Percentiles rank a stretch among this genome's conserved stretches.
Evolutionary conservation across 345 rosid species (phyloP).

Genomic region (Lagerstroemia speciosa): DNA sequence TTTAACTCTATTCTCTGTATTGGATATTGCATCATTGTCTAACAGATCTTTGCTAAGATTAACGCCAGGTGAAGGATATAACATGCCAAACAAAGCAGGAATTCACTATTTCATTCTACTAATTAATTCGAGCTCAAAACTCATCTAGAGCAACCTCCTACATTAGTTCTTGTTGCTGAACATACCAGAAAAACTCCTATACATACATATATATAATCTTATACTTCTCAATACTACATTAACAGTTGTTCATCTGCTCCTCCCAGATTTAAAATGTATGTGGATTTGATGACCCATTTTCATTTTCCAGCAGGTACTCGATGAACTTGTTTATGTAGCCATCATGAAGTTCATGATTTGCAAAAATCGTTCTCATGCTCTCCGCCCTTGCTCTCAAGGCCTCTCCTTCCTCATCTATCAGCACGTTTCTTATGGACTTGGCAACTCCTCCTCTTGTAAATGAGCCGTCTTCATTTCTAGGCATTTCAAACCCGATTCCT

Average conservation of each 20-base stretch:
- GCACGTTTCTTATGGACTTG: conserved; percentile 13
- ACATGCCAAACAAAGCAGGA: background rate
- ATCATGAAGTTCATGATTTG: conserved; percentile 9
- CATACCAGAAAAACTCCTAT: too few relatives aligned
- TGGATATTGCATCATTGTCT: background rate
- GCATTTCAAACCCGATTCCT: conserved; percentile 13
- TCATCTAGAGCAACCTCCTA: too few relatives aligned
- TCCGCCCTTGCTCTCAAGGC: conserved; percentile 10
- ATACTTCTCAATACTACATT: background rate
- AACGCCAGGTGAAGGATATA: background rate
- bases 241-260: background rate
- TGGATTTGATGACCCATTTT: conserved; percentile 2
- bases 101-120: background rate
- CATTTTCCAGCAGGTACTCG: background rate
- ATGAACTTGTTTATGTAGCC: conserved; percentile 11
- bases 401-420: conserved; percentile 16
- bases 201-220: too few relatives aligned
- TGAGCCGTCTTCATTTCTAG: conserved; percentile 16
- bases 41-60: background rate
- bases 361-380: conserved; percentile 9
- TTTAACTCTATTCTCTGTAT: background rate
- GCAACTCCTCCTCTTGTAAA: conserved; percentile 17
- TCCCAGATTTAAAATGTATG: background rate
- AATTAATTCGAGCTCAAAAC: background rate
- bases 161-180: too few relatives aligned